Evolutionary conservation across 331 rosid species (phyloP).

Genomic region (Malus hybrid): DNA sequence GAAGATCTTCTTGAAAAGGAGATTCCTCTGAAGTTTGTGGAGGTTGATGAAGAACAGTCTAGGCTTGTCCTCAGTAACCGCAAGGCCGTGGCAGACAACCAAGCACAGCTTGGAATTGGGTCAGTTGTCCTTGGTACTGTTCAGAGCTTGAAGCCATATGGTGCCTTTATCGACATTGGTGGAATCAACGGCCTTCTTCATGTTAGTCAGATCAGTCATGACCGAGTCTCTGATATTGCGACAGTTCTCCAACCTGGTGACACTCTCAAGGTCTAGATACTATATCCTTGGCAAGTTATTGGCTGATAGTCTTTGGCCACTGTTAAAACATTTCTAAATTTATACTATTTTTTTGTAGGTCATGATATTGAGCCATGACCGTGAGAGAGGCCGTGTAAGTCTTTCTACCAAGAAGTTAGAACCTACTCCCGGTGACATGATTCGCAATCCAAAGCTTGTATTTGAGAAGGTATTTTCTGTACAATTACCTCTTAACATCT

Average conservation of each 20-base stretch:
- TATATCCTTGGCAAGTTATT: neutral
- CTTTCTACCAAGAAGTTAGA: conserved; percentile 94
- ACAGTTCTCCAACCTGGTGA: conserved; percentile 96
- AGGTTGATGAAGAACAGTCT: conserved; percentile 83
- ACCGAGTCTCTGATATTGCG: conserved; percentile 74
- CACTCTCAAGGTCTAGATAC: conserved; percentile 56
- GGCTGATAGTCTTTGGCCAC: conserved; percentile 8
- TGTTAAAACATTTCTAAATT: conserved; percentile 4
- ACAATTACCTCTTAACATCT: neutral
- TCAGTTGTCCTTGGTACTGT: conserved; percentile 86
- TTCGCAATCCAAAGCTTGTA: conserved; percentile 90
- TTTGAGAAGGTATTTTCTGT: conserved; percentile 77
- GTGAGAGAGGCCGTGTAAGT: conserved; percentile 92
- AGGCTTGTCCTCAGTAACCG: conserved; percentile 90
- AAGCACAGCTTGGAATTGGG: conserved; percentile 87
- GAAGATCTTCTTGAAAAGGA: conserved; percentile 81
- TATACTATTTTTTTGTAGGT: conserved; percentile 47
- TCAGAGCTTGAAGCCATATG: conserved; percentile 87
- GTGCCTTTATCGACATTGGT: conserved; percentile 91
- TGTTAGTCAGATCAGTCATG: conserved; percentile 92
- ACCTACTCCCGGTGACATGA: conserved; percentile 98
- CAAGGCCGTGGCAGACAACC: conserved; percentile 83
- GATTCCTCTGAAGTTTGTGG: conserved; percentile 86
- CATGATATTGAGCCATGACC: conserved; percentile 94
- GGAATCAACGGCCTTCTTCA: conserved; percentile 90